Evolutionary conservation across 1,284 basidiomycete genomes (phyloP).

Genomic region (Stygiomarasmius scandens): DNA sequence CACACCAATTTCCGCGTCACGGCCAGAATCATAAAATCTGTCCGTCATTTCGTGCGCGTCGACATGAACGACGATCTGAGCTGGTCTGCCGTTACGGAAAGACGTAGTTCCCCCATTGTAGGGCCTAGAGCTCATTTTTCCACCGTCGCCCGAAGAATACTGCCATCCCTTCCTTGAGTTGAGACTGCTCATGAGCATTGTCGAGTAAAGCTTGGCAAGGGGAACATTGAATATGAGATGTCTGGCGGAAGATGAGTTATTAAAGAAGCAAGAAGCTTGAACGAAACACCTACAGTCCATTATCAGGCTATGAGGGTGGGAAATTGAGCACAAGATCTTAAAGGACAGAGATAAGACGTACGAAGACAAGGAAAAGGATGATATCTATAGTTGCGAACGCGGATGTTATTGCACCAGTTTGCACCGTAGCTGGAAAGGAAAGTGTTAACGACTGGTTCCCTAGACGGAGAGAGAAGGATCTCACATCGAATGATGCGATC

Average conservation of each 20-base stretch:
- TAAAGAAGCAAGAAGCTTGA: no score
- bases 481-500: slow-evolving; percentile 1
- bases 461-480: no score
- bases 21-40: no score
- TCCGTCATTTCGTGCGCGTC: no score
- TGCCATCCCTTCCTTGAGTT: neutral
- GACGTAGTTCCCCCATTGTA: no score
- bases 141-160: no score
- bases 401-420: slow-evolving; percentile 1
- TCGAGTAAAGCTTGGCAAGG: neutral
- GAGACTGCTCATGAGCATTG: slow-evolving; percentile 1
- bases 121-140: no score
- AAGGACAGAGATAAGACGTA: neutral
- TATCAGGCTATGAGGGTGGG: no score
- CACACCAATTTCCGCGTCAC: no score
- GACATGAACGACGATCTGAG: no score
- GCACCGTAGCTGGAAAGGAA: neutral
- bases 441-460: neutral
- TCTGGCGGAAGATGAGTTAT: neutral
- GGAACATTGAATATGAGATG: neutral
- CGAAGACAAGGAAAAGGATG: neutral
- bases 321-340: neutral
- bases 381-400: neutral
- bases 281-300: no score
- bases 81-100: no score